These are phyloP conservation scores for Xerocomus minutiporus DNA, from an alignment of 1,284 basidiomycete genomes.

Conservation along the genomic window DNA sequence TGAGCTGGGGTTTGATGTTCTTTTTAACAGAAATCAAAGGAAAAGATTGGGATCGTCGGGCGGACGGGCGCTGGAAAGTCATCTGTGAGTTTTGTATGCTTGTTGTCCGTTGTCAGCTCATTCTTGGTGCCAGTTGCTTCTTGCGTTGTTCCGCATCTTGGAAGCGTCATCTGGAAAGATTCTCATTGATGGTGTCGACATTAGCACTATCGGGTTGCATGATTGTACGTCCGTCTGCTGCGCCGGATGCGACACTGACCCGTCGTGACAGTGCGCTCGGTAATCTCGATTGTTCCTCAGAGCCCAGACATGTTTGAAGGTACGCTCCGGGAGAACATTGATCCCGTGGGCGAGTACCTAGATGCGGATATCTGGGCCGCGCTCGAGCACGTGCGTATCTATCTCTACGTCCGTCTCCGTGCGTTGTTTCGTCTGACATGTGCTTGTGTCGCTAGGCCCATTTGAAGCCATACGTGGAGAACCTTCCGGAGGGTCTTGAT, in stretches of 20 bases:
- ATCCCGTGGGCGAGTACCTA: too few species aligned
- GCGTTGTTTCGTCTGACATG: too few species aligned
- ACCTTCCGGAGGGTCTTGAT: constrained; percentile 70
- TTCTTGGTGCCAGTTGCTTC: background rate
- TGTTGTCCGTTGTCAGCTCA: background rate
- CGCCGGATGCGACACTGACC: background rate
- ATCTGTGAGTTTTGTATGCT: constrained; percentile 47
- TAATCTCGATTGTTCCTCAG: too few species aligned
- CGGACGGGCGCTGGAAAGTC: constrained; percentile 91
- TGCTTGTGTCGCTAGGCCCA: constrained; percentile 41
- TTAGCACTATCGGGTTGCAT: constrained; percentile 77
- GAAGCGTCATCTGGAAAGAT: constrained; percentile 81
- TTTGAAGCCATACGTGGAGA: constrained; percentile 67
- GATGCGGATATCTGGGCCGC: too few species aligned
- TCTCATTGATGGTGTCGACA: constrained; percentile 79
- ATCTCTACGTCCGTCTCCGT: too few species aligned
- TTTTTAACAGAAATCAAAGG: constrained; percentile 55
- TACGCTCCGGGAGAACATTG: too few species aligned
- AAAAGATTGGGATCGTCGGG: constrained; percentile 84
- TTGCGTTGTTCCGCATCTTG: constrained; percentile 76
- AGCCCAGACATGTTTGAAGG: too few species aligned
- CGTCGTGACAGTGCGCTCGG: constrained; percentile 37
- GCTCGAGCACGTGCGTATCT: constrained; percentile 47
- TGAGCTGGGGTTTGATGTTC: too few species aligned
- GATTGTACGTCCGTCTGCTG: constrained; percentile 50